A percentile compares a stretch with the other conserved stretches of the same genome.
These are phyloP conservation scores for Rosa multiflora DNA, from an alignment of 306 rosid genomes.

Conservation along the genomic window DNA sequence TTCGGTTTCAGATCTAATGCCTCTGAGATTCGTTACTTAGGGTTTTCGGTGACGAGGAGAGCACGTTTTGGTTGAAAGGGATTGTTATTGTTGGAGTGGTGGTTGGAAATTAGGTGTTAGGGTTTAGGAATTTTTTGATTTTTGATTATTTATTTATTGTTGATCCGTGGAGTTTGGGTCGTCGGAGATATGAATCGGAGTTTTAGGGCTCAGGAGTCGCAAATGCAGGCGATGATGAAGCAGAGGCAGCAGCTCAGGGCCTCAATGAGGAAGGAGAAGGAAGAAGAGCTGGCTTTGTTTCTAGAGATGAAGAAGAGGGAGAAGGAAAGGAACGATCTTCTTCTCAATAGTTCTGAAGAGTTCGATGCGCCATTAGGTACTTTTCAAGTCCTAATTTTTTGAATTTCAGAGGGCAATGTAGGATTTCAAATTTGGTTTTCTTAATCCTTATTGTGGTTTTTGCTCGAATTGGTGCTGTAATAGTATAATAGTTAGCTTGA, in stretches of 20 bases:
- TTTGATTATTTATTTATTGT: conserved; percentile 10
- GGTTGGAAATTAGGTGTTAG: conserved; percentile 28
- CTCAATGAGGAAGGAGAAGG: conserved; percentile 64
- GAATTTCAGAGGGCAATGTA: not conserved
- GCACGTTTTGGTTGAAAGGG: conserved; percentile 26
- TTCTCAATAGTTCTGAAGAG: conserved; percentile 61
- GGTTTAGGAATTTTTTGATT: conserved; percentile 6
- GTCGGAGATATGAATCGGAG: conserved; percentile 78
- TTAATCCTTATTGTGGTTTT: not conserved
- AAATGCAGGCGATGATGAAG: conserved; percentile 59
- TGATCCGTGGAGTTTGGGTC: conserved; percentile 30
- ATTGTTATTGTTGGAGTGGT: conserved; percentile 11
- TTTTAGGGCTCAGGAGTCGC: conserved; percentile 77
- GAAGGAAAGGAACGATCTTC: conserved; percentile 82
- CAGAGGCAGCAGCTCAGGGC: conserved; percentile 64
- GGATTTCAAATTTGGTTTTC: not conserved
- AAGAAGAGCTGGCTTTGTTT: conserved; percentile 84
- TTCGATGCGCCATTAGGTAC: conserved; percentile 75
- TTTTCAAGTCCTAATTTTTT: not conserved
- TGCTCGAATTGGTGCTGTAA: not conserved
- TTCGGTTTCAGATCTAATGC: conserved; percentile 37
- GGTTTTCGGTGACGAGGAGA: conserved; percentile 9
- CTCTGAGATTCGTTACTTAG: conserved; percentile 22
- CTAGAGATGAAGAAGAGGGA: conserved; percentile 90
- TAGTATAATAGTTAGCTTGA: not conserved